Evolutionary conservation across 768 basidiomycete genomes (phyloP).

Genomic region (Tubosaeta sp.): DNA sequence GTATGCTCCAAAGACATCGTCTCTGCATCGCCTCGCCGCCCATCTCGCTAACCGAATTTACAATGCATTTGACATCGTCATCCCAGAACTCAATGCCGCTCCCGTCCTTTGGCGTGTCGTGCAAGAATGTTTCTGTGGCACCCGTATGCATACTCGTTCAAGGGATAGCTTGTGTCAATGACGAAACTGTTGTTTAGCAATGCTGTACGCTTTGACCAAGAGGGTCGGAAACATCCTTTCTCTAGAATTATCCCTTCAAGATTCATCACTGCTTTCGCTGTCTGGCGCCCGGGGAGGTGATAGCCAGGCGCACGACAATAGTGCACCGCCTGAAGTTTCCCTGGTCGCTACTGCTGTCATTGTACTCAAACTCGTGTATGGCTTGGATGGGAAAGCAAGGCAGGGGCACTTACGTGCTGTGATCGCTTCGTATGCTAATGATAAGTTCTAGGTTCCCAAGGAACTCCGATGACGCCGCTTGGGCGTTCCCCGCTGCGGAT

Average conservation of each 20-base stretch:
- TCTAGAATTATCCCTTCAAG: conserved; percentile 58
- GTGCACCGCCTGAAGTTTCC: conserved; percentile 63
- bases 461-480: conserved; percentile 51
- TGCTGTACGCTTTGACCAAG: conserved; percentile 62
- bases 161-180: not conserved
- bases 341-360: conserved; percentile 59
- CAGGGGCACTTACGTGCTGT: conserved; percentile 24
- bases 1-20: conserved; percentile 59
- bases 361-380: conserved; percentile 82
- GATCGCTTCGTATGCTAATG: conserved; percentile 9
- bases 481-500: conserved; percentile 48
- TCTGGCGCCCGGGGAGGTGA: conserved; percentile 30
- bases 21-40: conserved; percentile 58
- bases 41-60: conserved; percentile 58
- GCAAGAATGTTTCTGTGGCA: conserved; percentile 57
- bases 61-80: conserved; percentile 49
- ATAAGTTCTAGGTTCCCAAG: conserved; percentile 40
- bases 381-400: conserved; percentile 68
- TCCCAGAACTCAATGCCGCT: conserved; percentile 72
- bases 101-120: conserved; percentile 77
- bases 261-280: conserved; percentile 44
- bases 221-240: conserved; percentile 51
- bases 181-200: conserved; percentile 35
- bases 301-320: conserved; percentile 56
- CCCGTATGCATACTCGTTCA: conserved; percentile 53